Evolutionary conservation across 805 yeast genomes (phyloP), one percentile per base, ranked within the genome.

Genomic region (Candida boidinii): DNA sequence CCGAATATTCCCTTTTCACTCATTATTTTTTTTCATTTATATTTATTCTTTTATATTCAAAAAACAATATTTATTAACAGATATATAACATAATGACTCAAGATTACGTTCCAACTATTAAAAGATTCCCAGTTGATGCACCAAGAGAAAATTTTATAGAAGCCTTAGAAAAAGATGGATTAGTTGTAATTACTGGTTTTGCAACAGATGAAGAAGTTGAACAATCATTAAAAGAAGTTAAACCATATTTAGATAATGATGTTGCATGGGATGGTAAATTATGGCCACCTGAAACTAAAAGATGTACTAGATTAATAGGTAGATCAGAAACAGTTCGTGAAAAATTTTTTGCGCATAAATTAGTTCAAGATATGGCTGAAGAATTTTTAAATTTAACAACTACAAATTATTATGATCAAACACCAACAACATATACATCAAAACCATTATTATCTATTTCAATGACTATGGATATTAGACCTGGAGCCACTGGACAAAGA

Each of bases 231-330:
- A 17, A 11, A 3, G 51, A 47, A 24, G 41, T 47, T 6, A 39
- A 41, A 18, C 48, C 50, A 9, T 35, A 16, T 22, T 18, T 47
- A 8, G 47, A 44, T 19, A 28, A 33, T 7, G 50, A 47, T 26
- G 35, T 34, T 20, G 41, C 43, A 8, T 44, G 52, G 48, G 52
- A 48, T 17, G 48, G 45, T 18, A 44, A 46, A 23, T 33, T 47
- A 13, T 47, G 47, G 34, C 52, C 52, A 18, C 39, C 43, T 7
- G 47, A 42, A 23, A 47, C 52, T 6, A 45, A 37, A 28, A 30
- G 48, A 19, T 34, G 42, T 26, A 37, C 30, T 21, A 39, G 46
- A 20, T 21, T 46, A 12, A 35, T 46, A 26, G 46, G 45, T 14
- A 39, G 44, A 28, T 42, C 46, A 2, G 31, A 34, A 23, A 41